These are phyloP conservation scores for Trichoderma simmonsii DNA, from an alignment of 2,329 filamentous ascomycete species.

Conservation along the genomic window DNA sequence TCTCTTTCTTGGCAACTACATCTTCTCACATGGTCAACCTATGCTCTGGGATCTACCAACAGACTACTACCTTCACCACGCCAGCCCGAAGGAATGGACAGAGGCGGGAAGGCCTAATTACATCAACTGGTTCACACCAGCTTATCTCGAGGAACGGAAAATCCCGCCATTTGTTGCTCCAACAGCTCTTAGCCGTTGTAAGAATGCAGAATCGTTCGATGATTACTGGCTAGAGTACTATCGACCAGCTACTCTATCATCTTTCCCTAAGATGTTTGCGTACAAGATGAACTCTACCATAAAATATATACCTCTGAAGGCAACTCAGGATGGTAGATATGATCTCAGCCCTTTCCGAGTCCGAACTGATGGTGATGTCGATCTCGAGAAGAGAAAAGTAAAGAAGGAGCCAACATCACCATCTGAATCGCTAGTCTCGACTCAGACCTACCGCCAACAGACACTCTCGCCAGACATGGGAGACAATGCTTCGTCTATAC, in stretches of 20 bases:
- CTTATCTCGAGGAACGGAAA: slow-evolving; percentile 60
- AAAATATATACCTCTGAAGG: slow-evolving; percentile 74
- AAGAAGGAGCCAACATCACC: slow-evolving; percentile 67
- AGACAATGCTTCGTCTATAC: slow-evolving; percentile 40
- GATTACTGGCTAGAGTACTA: slow-evolving; percentile 99
- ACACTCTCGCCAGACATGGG: slow-evolving; percentile 31
- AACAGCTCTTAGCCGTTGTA: slow-evolving; percentile 37
- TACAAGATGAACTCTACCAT: slow-evolving; percentile 90
- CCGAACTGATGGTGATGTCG: slow-evolving; percentile 61
- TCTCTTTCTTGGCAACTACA: slow-evolving; percentile 93
- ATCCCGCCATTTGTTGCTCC: slow-evolving; percentile 48
- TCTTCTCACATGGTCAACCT: slow-evolving; percentile 79
- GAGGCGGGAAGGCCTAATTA: slow-evolving; percentile 65
- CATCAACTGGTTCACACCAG: slow-evolving; percentile 82
- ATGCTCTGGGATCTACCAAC: slow-evolving; percentile 96
- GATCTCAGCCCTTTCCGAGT: slow-evolving; percentile 87
- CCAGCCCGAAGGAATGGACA: slow-evolving; percentile 72
- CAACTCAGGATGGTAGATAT: slow-evolving; percentile 68
- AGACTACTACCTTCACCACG: slow-evolving; percentile 94
- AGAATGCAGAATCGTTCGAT: slow-evolving; percentile 65
- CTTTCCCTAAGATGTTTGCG: slow-evolving; percentile 86
- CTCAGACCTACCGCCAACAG: background rate
- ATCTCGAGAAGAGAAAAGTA: slow-evolving; percentile 58
- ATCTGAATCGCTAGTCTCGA: slow-evolving; percentile 53
- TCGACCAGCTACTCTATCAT: slow-evolving; percentile 80